Percentiles rank a stretch among this genome's conserved stretches.
phyloP scores from a whole-genome alignment of 2,329 filamentous ascomycete species.

The Plectosphaerella cucumerina region DNA sequence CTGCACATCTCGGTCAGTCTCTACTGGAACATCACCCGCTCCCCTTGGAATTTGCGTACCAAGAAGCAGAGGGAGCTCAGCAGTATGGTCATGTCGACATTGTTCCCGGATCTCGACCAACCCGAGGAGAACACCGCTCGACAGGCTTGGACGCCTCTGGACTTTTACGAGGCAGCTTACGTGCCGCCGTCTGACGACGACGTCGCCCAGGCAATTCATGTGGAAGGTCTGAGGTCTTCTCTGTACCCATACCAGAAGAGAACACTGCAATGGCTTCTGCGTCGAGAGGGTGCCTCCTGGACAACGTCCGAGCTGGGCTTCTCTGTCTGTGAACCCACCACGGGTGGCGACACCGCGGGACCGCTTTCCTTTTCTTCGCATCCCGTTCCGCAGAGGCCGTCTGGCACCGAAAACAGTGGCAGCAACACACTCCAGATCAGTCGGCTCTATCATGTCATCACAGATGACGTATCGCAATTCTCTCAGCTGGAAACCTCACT shows the following conservation, averaged over 20 bases:
- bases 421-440: constrained; percentile 48
- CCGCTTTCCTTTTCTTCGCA: no score
- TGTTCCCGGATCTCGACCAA: constrained; percentile 25
- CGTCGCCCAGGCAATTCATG: constrained; percentile 29
- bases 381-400: no score
- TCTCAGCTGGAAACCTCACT: constrained; percentile 33
- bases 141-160: constrained; percentile 38
- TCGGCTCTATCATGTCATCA: constrained; percentile 56
- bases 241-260: constrained; percentile 71
- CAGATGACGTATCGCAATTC: constrained; percentile 43
- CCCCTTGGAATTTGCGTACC: constrained; percentile 24
- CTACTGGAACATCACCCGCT: constrained; percentile 37
- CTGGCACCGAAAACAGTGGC: no score
- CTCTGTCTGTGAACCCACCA: not conserved
- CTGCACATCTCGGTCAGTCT: constrained; percentile 29
- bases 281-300: constrained; percentile 59
- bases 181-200: constrained; percentile 47
- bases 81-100: constrained; percentile 28
- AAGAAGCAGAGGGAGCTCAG: constrained; percentile 24
- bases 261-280: constrained; percentile 66
- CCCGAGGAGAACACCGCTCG: constrained; percentile 13
- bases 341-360: no score
- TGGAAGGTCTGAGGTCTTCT: constrained; percentile 41
- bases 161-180: constrained; percentile 68
- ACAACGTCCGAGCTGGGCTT: constrained; percentile 3